These are phyloP conservation scores for Beauveria bassiana DNA, from an alignment of 2,329 filamentous ascomycete genomes.

Conservation along the genomic window DNA sequence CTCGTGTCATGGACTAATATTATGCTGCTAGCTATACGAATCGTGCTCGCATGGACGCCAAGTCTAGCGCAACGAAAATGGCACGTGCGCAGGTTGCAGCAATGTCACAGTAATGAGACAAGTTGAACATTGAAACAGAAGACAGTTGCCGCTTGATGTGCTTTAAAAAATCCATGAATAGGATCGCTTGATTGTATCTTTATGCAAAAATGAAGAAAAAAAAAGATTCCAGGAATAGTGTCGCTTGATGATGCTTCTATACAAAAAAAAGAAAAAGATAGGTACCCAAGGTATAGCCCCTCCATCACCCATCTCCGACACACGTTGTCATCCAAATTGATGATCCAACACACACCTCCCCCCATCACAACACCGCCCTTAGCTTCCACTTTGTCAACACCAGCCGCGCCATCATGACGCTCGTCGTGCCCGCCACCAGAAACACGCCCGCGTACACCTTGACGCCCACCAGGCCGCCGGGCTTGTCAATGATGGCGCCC, in stretches of 20 bases:
- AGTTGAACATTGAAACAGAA: background rate
- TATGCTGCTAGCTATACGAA: too few species aligned
- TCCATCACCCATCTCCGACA: too few species aligned
- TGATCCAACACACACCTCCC: too few species aligned
- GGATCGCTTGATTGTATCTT: too few species aligned
- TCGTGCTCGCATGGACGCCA: too few species aligned
- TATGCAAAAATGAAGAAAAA: background rate
- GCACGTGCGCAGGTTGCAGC: too few species aligned
- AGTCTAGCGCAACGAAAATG: too few species aligned
- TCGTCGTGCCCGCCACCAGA: constrained; percentile 15
- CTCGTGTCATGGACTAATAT: too few species aligned
- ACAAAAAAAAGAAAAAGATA: background rate
- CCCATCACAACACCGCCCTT: constrained; percentile 10
- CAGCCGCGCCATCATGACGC: constrained; percentile 13
- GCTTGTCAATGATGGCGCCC: constrained; percentile 15
- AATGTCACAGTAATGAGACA: too few species aligned
- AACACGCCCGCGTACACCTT: constrained; percentile 16
- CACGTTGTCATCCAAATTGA: too few species aligned
- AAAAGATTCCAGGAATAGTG: background rate
- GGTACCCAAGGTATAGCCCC: too few species aligned
- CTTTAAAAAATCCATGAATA: background rate
- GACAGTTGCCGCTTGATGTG: background rate
- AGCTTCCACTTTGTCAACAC: constrained; percentile 14
- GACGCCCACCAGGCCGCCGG: constrained; percentile 12
- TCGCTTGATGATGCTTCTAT: constrained; percentile 1